Evolutionary conservation across 257 asterid genomes (phyloP).

Genomic region (Fraxinus anomala): DNA sequence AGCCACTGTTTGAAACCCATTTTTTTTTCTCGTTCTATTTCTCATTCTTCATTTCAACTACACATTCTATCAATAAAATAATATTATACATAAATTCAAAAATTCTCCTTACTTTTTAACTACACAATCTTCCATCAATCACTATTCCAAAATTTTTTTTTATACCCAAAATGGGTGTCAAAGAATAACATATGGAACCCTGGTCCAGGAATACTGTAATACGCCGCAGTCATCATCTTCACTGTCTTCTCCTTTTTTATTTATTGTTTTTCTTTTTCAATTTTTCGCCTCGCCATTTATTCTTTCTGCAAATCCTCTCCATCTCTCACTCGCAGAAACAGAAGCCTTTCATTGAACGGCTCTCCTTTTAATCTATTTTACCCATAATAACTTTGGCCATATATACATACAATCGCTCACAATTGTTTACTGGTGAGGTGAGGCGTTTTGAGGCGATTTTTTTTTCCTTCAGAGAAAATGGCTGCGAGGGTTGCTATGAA

Average conservation of each 20-base stretch:
- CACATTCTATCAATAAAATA: too few relatives aligned
- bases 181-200: background rate
- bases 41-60: too few relatives aligned
- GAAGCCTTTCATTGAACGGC: background rate
- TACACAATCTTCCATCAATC: too few relatives aligned
- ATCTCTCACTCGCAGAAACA: background rate
- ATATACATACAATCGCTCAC: background rate
- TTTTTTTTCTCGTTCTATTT: too few relatives aligned
- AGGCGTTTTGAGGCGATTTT: background rate
- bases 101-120: too few relatives aligned
- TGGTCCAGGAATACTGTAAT: background rate
- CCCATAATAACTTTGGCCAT: background rate
- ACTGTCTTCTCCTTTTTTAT: background rate
- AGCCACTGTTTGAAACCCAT: too few relatives aligned
- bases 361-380: background rate
- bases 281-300: background rate
- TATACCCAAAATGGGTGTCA: too few relatives aligned
- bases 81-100: too few relatives aligned
- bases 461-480: background rate
- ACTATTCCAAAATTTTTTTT: too few relatives aligned
- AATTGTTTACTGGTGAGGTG: background rate
- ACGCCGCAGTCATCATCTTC: background rate
- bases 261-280: background rate
- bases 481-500: constrained; percentile 5
- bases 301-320: background rate